Evolutionary conservation across 2,329 filamentous ascomycete species (phyloP).

Genomic region (Cryphonectria radicalis): DNA sequence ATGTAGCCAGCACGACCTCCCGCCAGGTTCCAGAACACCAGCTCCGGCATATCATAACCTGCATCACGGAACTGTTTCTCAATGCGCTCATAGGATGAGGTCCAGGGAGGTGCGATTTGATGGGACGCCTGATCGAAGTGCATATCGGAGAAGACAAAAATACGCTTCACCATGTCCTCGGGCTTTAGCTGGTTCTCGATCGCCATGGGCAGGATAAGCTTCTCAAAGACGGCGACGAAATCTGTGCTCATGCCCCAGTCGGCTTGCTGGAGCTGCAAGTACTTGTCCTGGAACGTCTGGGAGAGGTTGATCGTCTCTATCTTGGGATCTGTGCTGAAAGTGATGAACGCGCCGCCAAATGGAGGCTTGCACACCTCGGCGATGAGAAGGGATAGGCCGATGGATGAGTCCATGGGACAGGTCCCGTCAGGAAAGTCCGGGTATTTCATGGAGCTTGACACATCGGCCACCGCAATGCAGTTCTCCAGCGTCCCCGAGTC

Average conservation of each 20-base stretch:
- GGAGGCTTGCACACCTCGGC: constrained; percentile 57
- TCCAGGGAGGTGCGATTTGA: constrained; percentile 37
- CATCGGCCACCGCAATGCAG: constrained; percentile 62
- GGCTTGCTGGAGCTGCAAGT: constrained; percentile 36
- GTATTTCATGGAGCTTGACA: constrained; percentile 56
- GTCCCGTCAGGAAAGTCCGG: constrained; percentile 51
- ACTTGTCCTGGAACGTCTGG: constrained; percentile 47
- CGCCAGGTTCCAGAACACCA: constrained; percentile 66
- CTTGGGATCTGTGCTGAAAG: constrained; percentile 49
- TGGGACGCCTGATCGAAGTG: constrained; percentile 51
- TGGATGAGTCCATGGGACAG: constrained; percentile 53
- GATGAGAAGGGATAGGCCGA: constrained; percentile 60
- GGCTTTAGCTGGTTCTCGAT: constrained; percentile 51
- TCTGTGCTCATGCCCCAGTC: constrained; percentile 53
- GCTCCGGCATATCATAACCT: constrained; percentile 61
- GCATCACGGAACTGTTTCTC: constrained; percentile 47
- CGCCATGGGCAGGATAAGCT: constrained; percentile 59
- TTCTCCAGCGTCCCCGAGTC: constrained; percentile 57
- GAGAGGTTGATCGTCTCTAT: constrained; percentile 47
- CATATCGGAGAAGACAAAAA: constrained; percentile 67
- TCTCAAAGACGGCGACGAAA: constrained; percentile 58
- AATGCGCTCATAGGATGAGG: constrained; percentile 55
- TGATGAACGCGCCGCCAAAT: constrained; percentile 60
- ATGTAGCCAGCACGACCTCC: constrained; percentile 39
- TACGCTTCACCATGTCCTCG: constrained; percentile 63